Evolutionary conservation across 2,329 filamentous ascomycete genomes (phyloP).

Genomic region (Zymoseptoria brevis): DNA sequence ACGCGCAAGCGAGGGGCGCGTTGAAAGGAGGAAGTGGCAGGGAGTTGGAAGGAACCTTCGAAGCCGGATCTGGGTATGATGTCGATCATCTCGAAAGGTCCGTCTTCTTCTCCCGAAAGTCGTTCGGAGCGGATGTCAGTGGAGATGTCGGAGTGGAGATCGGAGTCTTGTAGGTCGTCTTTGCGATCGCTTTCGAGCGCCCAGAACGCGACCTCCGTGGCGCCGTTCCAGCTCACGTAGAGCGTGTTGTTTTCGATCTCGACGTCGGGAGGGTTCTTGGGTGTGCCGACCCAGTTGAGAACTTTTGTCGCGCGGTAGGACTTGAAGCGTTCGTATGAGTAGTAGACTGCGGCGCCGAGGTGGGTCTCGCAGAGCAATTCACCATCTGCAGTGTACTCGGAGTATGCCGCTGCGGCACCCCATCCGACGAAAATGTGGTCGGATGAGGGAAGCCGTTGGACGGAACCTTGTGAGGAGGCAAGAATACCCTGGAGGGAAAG

Average conservation of each 20-base stretch:
- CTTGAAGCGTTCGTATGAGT: slow-evolving; percentile 26
- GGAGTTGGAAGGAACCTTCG: slow-evolving; percentile 18
- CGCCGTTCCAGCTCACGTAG: slow-evolving; percentile 49
- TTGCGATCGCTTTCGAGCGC: slow-evolving; percentile 24
- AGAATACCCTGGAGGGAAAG: slow-evolving; percentile 35
- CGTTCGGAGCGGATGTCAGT: slow-evolving; percentile 65
- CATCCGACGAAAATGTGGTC: slow-evolving; percentile 48
- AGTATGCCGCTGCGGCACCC: slow-evolving; percentile 45
- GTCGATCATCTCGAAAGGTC: slow-evolving; percentile 10
- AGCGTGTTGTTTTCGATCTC: slow-evolving; percentile 23
- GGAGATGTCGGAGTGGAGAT: slow-evolving; percentile 63
- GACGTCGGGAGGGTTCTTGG: slow-evolving; percentile 19
- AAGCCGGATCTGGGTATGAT: slow-evolving; percentile 18
- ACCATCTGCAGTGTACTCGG: slow-evolving; percentile 39
- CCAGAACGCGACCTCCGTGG: slow-evolving; percentile 41
- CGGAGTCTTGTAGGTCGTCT: background rate
- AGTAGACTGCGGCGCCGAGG: slow-evolving; percentile 30
- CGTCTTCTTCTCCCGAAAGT: background rate
- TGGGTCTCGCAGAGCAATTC: slow-evolving; percentile 37
- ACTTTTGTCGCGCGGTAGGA: slow-evolving; percentile 33
- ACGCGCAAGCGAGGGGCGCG: slow-evolving; percentile 13
- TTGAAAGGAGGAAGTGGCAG: slow-evolving; percentile 1
- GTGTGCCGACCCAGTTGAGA: slow-evolving; percentile 23
- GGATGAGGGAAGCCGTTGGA: slow-evolving; percentile 42
- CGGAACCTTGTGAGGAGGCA: slow-evolving; percentile 44